phyloP scores from a whole-genome alignment of 768 basidiomycete genomes.

The Holtermannia corniformis region DNA sequence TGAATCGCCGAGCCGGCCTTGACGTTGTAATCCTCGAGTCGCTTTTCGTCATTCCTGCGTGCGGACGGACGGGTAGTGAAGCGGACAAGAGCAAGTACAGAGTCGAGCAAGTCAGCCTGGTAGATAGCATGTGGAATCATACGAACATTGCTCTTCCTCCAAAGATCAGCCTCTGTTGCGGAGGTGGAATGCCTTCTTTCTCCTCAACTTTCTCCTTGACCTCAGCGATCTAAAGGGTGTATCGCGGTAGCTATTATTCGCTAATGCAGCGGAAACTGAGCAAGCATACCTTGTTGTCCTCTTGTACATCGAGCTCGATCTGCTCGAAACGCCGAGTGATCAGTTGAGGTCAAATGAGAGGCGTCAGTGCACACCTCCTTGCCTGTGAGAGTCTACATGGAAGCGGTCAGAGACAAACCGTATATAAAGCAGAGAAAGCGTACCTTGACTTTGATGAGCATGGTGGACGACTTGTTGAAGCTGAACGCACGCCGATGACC shows the following conservation, averaged over 20 bases:
- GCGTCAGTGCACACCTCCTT: conserved; percentile 62
- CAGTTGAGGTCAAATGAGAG: not conserved
- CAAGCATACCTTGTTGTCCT: conserved; percentile 63
- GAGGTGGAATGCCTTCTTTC: conserved; percentile 94
- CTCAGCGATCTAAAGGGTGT: conserved; percentile 58
- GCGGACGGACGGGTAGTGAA: not conserved
- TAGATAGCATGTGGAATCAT: conserved; percentile 29
- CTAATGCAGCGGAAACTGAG: not conserved
- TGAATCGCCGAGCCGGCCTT: conserved; percentile 78
- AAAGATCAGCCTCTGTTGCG: conserved; percentile 88
- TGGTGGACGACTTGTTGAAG: too few relatives aligned
- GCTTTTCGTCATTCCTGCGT: conserved; percentile 80
- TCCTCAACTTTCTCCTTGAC: conserved; percentile 99
- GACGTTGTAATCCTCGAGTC: conserved; percentile 73
- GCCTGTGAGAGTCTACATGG: conserved; percentile 78
- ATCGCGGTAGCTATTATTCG: not conserved
- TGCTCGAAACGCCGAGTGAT: conserved; percentile 19
- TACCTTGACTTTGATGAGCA: conserved; percentile 41
- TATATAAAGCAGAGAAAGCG: conserved; percentile 1
- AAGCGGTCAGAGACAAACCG: not conserved
- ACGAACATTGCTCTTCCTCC: conserved; percentile 80
- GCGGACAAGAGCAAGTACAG: not conserved
- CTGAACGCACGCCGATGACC: too few relatives aligned
- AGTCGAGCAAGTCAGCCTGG: not conserved
- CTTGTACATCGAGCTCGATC: conserved; percentile 95